Base-by-base conservation (phyloP, 257 asterid species). In the Cinchona pubescens region DNA sequence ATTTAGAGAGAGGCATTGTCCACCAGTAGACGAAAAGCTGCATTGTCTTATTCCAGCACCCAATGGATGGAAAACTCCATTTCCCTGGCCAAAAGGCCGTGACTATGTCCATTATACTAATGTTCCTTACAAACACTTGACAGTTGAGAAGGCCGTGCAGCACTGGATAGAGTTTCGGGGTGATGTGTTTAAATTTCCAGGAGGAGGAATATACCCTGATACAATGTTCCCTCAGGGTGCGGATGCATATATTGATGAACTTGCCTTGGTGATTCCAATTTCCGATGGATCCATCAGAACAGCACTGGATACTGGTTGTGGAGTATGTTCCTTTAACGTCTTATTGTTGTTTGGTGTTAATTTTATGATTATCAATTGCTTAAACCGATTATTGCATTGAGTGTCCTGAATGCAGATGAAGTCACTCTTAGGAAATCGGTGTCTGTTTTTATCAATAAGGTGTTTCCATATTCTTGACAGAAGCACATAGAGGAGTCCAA, bases 161-260 rank as follows among this genome's bases (percentile, higher is more conserved):
- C 86, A 91, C 76, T 93, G 98, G 98, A 94, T 93, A 62, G 83
- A 91, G 67, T 93, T 61, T 84, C 89, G 88, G 85, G 97, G 97
- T 27, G 87, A 90, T 53, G 92, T 90, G 45, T 90, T 93, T 82
- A 93, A 88, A 74, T 93, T 93, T 80, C 98, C 98, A 1, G 98
- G 98, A 78, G 98, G 98, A 37, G 98, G 98, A 82, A 93, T n/a
- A n/a, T n/a, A n/a, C n/a, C n/a, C n/a, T n/a, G n/a, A n/a, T n/a
- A n/a, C 98, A 0, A 91, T 91, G 98, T 93, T 93, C 77, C 98
- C 98, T 72, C 89, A 87, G 55, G 98, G 98, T 71, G 98, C 98
- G 9, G 94, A 93, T 80, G 92, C 93, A 2, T 93, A 93, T 75
- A 91, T 93, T 7, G 87, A 91, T 67, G 95, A 93, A 79, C 96